Evolutionary conservation across 805 yeast species (phyloP).

Genomic region (Cyberlindnera bimundalis): DNA sequence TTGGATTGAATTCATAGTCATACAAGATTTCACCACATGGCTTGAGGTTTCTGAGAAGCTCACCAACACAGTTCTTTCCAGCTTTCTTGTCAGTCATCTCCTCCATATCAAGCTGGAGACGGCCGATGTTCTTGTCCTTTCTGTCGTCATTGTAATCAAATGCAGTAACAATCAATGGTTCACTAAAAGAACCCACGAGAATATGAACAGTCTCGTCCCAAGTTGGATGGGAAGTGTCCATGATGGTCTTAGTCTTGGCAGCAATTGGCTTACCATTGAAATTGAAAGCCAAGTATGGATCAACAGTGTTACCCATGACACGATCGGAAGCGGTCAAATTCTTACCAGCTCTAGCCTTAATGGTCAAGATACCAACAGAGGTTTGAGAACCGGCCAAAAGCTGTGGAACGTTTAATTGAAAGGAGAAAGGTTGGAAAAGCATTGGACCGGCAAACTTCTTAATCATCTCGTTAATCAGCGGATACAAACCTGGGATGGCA

Average conservation of each 20-base stretch:
- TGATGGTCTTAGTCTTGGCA: conserved; percentile 66
- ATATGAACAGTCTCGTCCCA: conserved; percentile 81
- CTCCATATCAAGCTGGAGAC: conserved; percentile 69
- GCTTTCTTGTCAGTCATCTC: conserved; percentile 51
- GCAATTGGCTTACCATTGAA: conserved; percentile 57
- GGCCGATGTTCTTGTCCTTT: conserved; percentile 80
- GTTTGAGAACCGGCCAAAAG: conserved; percentile 82
- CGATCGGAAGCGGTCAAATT: conserved; percentile 64
- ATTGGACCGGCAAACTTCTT: conserved; percentile 86
- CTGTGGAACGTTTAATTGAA: conserved; percentile 90
- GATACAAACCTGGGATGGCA: conserved; percentile 80
- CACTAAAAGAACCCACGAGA: conserved; percentile 71
- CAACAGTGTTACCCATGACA: conserved; percentile 72
- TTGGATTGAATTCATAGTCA: conserved; percentile 74
- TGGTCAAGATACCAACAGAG: conserved; percentile 80
- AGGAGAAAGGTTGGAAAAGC: conserved; percentile 83
- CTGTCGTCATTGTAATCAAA: conserved; percentile 76
- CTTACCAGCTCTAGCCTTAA: conserved; percentile 64
- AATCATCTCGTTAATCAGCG: conserved; percentile 81
- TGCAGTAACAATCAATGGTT: conserved; percentile 70
- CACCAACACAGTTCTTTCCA: conserved; percentile 46
- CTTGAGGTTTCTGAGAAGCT: conserved; percentile 77
- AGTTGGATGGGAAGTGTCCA: conserved; percentile 66
- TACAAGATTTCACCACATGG: conserved; percentile 72
- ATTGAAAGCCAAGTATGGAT: conserved; percentile 82